phyloP scores from a whole-genome alignment of 225 moss, liverwort and hornwort species.

The Antitrichia curtipendula region DNA sequence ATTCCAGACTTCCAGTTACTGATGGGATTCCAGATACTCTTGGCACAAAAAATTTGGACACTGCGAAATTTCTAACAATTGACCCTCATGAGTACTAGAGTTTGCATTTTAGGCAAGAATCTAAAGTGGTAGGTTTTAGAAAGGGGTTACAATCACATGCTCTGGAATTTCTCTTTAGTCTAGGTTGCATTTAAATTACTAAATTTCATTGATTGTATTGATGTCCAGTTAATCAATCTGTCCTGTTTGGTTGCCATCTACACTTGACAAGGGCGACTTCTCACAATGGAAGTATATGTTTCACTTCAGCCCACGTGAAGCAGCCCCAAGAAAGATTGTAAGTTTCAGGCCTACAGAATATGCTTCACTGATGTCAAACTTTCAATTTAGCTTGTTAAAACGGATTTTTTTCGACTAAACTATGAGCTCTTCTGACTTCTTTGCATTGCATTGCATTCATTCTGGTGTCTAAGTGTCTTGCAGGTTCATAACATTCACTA shows the following conservation, averaged over 20 bases:
- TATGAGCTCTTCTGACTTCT: not conserved
- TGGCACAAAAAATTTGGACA: not conserved
- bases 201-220: not conserved
- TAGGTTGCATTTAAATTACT: not conserved
- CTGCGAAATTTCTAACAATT: not conserved
- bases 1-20: not conserved
- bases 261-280: not conserved
- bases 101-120: not conserved
- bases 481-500: too few species aligned
- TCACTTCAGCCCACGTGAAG: not conserved
- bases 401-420: not conserved
- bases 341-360: not conserved
- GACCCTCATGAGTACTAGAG: not conserved
- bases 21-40: not conserved
- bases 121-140: not conserved
- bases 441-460: too few species aligned
- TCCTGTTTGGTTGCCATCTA: not conserved
- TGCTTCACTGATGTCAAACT: not conserved
- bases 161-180: not conserved
- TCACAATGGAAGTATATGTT: not conserved
- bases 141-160: not conserved
- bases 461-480: too few species aligned
- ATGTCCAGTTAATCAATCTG: not conserved
- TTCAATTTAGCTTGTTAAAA: not conserved
- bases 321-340: not conserved